phyloP scores from a whole-genome alignment of 768 basidiomycete species.

The Suillus ampliporus region DNA sequence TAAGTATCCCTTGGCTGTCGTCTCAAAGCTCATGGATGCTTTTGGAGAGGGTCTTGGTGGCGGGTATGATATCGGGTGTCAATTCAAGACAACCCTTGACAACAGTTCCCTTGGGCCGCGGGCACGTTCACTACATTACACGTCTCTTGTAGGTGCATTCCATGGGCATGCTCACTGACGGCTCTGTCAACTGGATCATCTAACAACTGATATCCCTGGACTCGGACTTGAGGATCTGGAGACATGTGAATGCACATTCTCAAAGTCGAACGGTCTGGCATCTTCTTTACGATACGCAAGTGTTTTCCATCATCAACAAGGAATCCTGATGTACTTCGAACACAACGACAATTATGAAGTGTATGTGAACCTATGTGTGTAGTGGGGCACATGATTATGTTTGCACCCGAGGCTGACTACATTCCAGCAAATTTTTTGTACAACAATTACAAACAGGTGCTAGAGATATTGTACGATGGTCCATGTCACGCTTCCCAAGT shows the following conservation, averaged over 20 bases:
- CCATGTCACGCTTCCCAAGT: not conserved
- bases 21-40: slow-evolving; percentile 15
- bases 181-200: slow-evolving; percentile 24
- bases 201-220: slow-evolving; percentile 21
- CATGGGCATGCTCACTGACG: slow-evolving; percentile 32
- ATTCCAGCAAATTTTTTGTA: slow-evolving; percentile 17
- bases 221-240: slow-evolving; percentile 29
- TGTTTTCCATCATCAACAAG: slow-evolving; percentile 13
- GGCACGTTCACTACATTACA: slow-evolving; percentile 8
- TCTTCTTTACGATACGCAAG: slow-evolving; percentile 17
- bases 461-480: slow-evolving; percentile 21
- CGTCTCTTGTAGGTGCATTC: slow-evolving; percentile 23
- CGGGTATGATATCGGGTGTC: slow-evolving; percentile 32
- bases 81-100: slow-evolving; percentile 21
- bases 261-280: slow-evolving; percentile 22
- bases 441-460: slow-evolving; percentile 34
- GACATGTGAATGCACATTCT: slow-evolving; percentile 27
- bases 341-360: slow-evolving; percentile 2
- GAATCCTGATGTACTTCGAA: not conserved
- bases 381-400: too few species aligned
- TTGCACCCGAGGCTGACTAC: too few species aligned
- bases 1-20: slow-evolving; percentile 27
- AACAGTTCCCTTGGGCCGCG: slow-evolving; percentile 18
- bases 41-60: slow-evolving; percentile 17
- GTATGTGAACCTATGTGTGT: slow-evolving; percentile 9